Evolutionary conservation across 208 protist species (phyloP).

Genomic region (Acanthamoeba pearcei): DNA sequence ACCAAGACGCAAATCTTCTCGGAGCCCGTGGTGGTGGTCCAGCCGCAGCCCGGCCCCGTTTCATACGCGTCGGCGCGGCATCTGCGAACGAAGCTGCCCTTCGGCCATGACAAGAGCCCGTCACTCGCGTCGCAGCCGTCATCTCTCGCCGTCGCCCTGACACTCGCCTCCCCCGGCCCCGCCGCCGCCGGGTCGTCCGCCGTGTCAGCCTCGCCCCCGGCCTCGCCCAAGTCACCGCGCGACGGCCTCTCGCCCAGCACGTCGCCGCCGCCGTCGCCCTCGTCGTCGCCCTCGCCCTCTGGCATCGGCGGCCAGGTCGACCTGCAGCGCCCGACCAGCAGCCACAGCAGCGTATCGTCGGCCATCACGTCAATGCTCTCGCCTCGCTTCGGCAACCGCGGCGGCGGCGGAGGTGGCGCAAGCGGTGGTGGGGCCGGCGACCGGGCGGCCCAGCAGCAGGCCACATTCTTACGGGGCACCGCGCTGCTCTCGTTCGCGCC

Average conservation of each 20-base stretch:
- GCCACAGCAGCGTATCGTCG: slow-evolving; percentile 29
- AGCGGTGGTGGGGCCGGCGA: not conserved
- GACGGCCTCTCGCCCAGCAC: not conserved
- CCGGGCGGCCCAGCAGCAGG: not conserved
- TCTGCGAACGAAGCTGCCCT: not conserved
- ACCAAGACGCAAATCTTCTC: slow-evolving; percentile 48
- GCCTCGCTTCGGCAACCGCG: slow-evolving; percentile 33
- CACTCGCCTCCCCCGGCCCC: not conserved
- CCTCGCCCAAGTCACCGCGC: slow-evolving; percentile 24
- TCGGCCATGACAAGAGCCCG: not conserved
- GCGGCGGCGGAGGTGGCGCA: not conserved
- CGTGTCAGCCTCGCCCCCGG: not conserved
- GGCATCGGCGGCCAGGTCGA: not conserved
- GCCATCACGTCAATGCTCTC: slow-evolving; percentile 55
- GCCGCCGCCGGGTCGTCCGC: not conserved
- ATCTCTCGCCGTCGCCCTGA: not conserved
- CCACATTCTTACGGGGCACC: not conserved
- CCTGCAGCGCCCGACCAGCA: not conserved
- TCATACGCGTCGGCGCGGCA: not conserved
- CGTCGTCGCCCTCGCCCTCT: slow-evolving; percentile 8
- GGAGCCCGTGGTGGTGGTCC: not conserved
- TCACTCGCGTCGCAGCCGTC: not conserved
- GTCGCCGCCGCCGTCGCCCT: not conserved
- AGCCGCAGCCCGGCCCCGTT: not conserved
- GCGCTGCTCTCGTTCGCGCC: slow-evolving; percentile 21